Base-by-base conservation (phyloP, 1,139 yeast genomes). In the Candida pseudoviswanathii region DNA sequence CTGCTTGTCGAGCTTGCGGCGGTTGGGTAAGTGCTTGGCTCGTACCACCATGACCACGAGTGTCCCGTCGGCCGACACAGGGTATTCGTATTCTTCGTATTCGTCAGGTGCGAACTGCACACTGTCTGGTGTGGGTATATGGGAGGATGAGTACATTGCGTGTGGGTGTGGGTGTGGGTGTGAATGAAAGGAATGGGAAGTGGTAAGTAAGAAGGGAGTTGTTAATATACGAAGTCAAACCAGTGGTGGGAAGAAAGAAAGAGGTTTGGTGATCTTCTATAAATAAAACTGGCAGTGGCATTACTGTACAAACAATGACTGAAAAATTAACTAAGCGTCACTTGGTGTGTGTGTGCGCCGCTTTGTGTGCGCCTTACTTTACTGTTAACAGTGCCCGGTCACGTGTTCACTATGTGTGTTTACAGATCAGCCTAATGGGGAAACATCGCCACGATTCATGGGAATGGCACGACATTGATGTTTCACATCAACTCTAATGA, bases 1-100 rank as follows among this genome's bases (percentile, higher is more conserved):
- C 66, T 91, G 97, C 60, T 91, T 91, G 58, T 94, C 97, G 36
- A 90, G 71, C 51, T 85, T 88, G 41, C 94, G 75, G 53, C 92
- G 71, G 65, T 91, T 92, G 11, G 96, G 95, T 42, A 91, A 77
- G 63, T 91, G 94, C 58, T 80, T 81, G 2, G 86, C 89, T 49
- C 84, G 66, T 48, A 78, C 75, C 7, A 77, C 78, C 49, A 75
- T 70, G 22, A 77, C 66, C 16, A 76, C 75, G 32, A 77, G 61
- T 1, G 80, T 75, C 5, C 81, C 81, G 44, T 75, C 78, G 1
- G 81, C 81, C 4, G 78, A 60, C 27, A 66, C 72, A 2, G 73
- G 71, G 30, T 48, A 41, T 3, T n/a, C 43, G n/a, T 45, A 21
- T 1, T 24, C 40, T 24, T 37, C 37, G 22, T 33, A 33, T 10